Base-by-base conservation (phyloP, 257 asterid species). In the Rubia yunnanensis region DNA sequence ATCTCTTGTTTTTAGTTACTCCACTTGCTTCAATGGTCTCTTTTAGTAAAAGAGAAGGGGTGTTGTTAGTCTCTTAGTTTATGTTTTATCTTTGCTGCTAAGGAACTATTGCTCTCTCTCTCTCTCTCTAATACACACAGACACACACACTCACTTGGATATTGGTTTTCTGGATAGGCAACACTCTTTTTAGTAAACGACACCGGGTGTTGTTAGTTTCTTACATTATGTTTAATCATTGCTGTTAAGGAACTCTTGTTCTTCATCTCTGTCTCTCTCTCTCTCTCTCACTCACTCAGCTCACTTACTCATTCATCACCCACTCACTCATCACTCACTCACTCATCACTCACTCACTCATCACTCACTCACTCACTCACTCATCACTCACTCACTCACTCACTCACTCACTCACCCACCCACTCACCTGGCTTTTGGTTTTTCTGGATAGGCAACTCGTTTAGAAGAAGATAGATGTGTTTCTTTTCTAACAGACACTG, bases 381-480 rank as follows among this genome's bases (percentile, higher is more conserved):
- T 64, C n/a, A n/a, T n/a, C 49, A 11, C 49, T 38, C 46, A 8
- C 1, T 38, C 46, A 8, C 46, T 27, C 60, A 70, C 69, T 69
- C 73, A 72, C 64, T 64, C n/a, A n/a, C n/a, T n/a, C 49, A 11
- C 49, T 38, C 46, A 8, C 1, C 10, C 46, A 8, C 46, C 23
- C 60, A 70, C 69, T 69, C 73, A 72, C 64, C 61, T 66, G 24
- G 15, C 10, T 31, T 76, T 73, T 56, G 64, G 65, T 73, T 38
- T 63, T 71, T 70, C 69, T 68, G 27, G 74, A 81, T 91, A 94
- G 99, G n/a, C 88, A 10, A 81, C 82, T 71, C 77, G 64, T 77
- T 78, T 77, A 65, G 95, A 92, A 53, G 94, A 84, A 59, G 95
- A 86, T 66, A 86, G 74, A 69, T 82, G 84, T 68, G 72, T 91